Conservation (phyloP, 306 rosid genomes). For the Casuarina glauca region DNA sequence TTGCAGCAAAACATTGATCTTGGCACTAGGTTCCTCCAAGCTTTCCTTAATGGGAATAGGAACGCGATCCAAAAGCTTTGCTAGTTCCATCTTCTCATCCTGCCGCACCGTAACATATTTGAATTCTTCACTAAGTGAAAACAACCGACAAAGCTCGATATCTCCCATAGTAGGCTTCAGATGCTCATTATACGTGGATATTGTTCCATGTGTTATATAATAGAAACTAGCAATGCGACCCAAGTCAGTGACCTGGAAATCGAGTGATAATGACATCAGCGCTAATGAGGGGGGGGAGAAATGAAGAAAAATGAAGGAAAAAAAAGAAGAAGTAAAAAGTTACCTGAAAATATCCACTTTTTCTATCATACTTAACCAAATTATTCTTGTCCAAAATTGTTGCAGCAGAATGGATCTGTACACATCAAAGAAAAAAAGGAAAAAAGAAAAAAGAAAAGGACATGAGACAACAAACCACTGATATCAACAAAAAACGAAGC, state of each 20-base stretch:
- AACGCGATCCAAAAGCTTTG: constrained; percentile 72
- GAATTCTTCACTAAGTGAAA: constrained; percentile 94
- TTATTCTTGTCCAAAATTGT: constrained; percentile 77
- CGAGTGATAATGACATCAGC: too few species aligned
- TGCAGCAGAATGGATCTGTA: constrained; percentile 95
- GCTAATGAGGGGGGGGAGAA: too few species aligned
- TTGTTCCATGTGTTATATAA: constrained; percentile 45
- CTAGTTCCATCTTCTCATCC: constrained; percentile 93
- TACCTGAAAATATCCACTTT: constrained; percentile 95
- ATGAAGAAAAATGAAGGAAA: too few species aligned
- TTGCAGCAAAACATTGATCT: too few species aligned
- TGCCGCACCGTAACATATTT: constrained; percentile 90
- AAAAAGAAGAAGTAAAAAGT: too few species aligned
- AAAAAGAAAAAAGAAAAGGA: not conserved
- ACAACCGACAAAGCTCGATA: constrained; percentile 83
- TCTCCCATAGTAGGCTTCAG: constrained; percentile 97
- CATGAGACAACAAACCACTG: not conserved
- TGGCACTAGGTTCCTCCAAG: too few species aligned
- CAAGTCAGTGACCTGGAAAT: too few species aligned
- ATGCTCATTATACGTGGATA: constrained; percentile 89
- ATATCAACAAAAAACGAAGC: not conserved
- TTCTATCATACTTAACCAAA: constrained; percentile 88
- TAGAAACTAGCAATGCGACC: too few species aligned
- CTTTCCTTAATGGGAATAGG: too few species aligned
- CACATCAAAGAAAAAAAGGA: constrained; percentile 8